phyloP scores from a whole-genome alignment of 148 eudicot genomes.

The Camellia sinensis region DNA sequence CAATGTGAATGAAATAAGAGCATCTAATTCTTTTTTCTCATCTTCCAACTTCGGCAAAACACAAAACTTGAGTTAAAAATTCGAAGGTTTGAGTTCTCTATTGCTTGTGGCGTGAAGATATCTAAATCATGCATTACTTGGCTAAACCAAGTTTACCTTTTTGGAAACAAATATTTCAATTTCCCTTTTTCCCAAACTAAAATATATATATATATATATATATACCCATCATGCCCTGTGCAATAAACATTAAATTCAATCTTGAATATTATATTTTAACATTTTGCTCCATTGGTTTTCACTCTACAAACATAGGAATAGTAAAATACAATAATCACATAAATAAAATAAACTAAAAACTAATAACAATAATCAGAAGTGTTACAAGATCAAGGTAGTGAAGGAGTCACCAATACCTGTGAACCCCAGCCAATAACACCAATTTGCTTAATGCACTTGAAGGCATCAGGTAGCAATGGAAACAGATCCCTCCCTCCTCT shows the following conservation, averaged over 20 bases:
- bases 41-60: background rate
- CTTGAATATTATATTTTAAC: too few relatives aligned
- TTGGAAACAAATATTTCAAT: too few relatives aligned
- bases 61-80: background rate
- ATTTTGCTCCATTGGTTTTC: too few relatives aligned
- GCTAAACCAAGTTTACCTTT: too few relatives aligned
- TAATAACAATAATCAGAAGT: background rate
- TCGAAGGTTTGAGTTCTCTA: too few relatives aligned
- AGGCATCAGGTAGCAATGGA: conserved; percentile 78
- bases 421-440: conserved; percentile 99
- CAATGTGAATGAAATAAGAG: too few relatives aligned
- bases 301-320: background rate
- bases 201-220: too few relatives aligned
- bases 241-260: too few relatives aligned
- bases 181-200: background rate
- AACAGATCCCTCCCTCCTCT: conserved; percentile 95
- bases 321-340: background rate
- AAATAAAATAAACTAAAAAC: background rate
- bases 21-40: too few relatives aligned
- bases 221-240: too few relatives aligned
- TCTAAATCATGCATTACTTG: too few relatives aligned
- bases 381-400: background rate
- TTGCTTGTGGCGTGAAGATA: too few relatives aligned
- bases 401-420: conserved; percentile 46
- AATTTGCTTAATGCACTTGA: conserved; percentile 91